These are phyloP conservation scores for Beverwykella pulmonaria DNA, from an alignment of 495 filamentous ascomycete genomes.

Conservation along the genomic window DNA sequence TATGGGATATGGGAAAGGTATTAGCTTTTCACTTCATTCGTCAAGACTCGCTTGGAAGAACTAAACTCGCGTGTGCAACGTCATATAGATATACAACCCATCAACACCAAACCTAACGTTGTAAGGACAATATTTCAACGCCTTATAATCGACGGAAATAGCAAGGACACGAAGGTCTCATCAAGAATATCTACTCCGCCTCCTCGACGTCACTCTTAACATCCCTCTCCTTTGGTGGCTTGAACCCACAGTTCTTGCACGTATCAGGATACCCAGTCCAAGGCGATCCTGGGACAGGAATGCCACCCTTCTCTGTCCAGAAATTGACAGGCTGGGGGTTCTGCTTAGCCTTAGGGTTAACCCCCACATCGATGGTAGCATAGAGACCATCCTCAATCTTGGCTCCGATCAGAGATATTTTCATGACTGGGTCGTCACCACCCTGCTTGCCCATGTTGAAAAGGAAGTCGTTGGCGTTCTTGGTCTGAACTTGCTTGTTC, in stretches of 20 bases:
- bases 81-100: background rate
- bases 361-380: constrained; percentile 61
- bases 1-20: too few species aligned
- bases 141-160: background rate
- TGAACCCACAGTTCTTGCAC: constrained; percentile 26
- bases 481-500: constrained; percentile 58
- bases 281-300: constrained; percentile 13
- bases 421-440: constrained; percentile 59
- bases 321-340: constrained; percentile 35
- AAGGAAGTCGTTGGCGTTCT: constrained; percentile 58
- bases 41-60: too few species aligned
- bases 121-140: background rate
- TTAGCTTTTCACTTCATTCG: too few species aligned
- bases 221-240: constrained; percentile 19
- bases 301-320: constrained; percentile 31
- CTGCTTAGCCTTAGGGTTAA: constrained; percentile 48
- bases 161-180: background rate
- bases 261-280: constrained; percentile 37
- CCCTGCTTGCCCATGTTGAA: constrained; percentile 54
- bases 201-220: background rate
- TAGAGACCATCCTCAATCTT: constrained; percentile 56
- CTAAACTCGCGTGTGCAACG: too few species aligned
- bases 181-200: background rate
- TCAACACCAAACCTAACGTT: background rate
- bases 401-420: constrained; percentile 59